Evolutionary conservation across 495 filamentous ascomycete genomes (phyloP).

Genomic region (Podospora australis): DNA sequence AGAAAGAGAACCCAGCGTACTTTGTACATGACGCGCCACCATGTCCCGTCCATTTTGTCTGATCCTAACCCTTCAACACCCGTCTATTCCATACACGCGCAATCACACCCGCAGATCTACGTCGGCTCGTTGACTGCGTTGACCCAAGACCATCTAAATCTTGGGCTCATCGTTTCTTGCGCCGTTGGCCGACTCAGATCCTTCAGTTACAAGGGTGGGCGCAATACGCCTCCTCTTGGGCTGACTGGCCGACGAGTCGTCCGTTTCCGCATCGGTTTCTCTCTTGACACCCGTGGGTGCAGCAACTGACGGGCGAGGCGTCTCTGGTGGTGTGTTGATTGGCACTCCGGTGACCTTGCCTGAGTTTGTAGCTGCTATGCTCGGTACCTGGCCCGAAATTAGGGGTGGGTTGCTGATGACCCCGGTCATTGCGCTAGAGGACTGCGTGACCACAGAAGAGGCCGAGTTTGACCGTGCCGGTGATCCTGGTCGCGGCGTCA

Average conservation of each 20-base stretch:
- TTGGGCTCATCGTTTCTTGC: conserved; percentile 11
- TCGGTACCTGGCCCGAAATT: conserved; percentile 64
- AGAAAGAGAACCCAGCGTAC: too few relatives aligned
- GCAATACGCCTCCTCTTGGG: conserved; percentile 72
- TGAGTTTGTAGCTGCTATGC: conserved; percentile 64
- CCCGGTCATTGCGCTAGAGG: conserved; percentile 26
- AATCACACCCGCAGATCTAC: not conserved
- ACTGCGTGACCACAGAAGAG: conserved; percentile 68
- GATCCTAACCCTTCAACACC: conserved; percentile 1
- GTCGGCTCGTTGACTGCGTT: not conserved
- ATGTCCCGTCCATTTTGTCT: not conserved
- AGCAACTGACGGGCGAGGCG: conserved; percentile 51
- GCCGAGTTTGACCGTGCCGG: conserved; percentile 79
- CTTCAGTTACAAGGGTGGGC: conserved; percentile 55
- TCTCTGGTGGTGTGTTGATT: conserved; percentile 75
- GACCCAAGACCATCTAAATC: conserved; percentile 9
- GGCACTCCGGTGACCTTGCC: conserved; percentile 48
- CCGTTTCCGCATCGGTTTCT: conserved; percentile 47
- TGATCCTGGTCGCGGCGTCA: conserved; percentile 57
- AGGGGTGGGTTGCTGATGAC: conserved; percentile 71
- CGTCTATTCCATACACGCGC: too few relatives aligned
- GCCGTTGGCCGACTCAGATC: not conserved
- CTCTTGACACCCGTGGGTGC: conserved; percentile 52
- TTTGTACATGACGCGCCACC: too few relatives aligned
- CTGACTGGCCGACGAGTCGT: conserved; percentile 35